phyloP scores from a whole-genome alignment of 805 yeast genomes.

The Kodamaea restingae region DNA sequence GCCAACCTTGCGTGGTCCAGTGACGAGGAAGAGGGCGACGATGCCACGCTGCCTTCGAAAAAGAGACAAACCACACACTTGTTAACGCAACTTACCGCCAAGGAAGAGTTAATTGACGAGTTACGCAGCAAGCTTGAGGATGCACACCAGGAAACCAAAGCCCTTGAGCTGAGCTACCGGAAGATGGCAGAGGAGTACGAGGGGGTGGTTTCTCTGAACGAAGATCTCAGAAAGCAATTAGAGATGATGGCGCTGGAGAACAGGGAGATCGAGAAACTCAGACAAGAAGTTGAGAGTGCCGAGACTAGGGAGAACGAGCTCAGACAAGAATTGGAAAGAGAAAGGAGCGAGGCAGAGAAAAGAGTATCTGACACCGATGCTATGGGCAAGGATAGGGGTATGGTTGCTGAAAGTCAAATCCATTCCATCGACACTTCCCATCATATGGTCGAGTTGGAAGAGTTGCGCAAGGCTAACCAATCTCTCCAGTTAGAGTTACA shows the following conservation, averaged over 20 bases:
- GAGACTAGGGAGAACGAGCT: no score
- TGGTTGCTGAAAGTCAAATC: no score
- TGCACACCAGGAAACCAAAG: constrained; percentile 10
- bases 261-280: background rate
- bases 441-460: no score
- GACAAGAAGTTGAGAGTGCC: no score
- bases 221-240: constrained; percentile 10
- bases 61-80: constrained; percentile 7
- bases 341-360: no score
- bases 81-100: constrained; percentile 1
- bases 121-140: constrained; percentile 5
- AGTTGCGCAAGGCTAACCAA: constrained; percentile 2
- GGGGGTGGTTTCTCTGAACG: constrained; percentile 17
- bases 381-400: no score
- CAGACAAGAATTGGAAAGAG: no score
- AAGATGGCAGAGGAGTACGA: constrained; percentile 24
- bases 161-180: constrained; percentile 15
- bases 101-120: constrained; percentile 10
- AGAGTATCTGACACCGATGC: no score
- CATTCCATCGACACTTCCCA: no score
- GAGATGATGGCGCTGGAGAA: background rate
- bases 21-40: constrained; percentile 61
- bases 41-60: constrained; percentile 5
- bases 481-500: constrained; percentile 3
- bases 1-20: constrained; percentile 86